Evolutionary conservation across 805 yeast genomes (phyloP).

Genomic region (Vanderwaltozyma polyspora): DNA sequence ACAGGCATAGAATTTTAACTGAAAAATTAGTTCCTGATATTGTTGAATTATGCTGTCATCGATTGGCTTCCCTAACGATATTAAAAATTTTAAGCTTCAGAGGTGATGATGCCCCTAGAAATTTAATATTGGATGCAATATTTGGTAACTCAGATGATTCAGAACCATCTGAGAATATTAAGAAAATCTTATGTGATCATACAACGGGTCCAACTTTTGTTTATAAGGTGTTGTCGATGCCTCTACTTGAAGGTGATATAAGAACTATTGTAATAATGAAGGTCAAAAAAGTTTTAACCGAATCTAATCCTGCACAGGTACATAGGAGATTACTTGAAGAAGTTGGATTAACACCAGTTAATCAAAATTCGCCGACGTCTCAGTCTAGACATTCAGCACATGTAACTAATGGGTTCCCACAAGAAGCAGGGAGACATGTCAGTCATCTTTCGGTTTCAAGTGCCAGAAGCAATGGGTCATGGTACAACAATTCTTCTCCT

Average conservation of each 20-base stretch:
- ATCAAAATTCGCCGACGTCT: background rate
- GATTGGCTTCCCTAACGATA: conserved; percentile 73
- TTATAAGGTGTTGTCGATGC: conserved; percentile 70
- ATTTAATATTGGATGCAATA: conserved; percentile 50
- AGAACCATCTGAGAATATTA: conserved; percentile 39
- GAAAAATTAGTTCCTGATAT: conserved; percentile 52
- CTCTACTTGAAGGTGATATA: conserved; percentile 45
- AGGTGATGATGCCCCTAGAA: conserved; percentile 50
- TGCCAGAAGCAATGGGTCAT: conserved; percentile 21
- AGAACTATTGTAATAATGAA: conserved; percentile 49
- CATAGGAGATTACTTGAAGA: conserved; percentile 85
- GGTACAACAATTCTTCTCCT: conserved; percentile 14
- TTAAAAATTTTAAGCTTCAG: conserved; percentile 67
- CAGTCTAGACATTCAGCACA: conserved; percentile 1
- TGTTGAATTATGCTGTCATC: conserved; percentile 59
- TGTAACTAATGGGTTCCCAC: background rate
- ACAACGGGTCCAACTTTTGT: conserved; percentile 68
- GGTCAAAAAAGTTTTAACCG: conserved; percentile 45
- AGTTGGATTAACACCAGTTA: conserved; percentile 50
- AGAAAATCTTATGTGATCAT: conserved; percentile 52
- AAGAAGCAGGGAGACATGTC: conserved; percentile 12
- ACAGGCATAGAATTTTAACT: conserved; percentile 57
- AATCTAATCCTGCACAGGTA: conserved; percentile 52
- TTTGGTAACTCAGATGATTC: conserved; percentile 38
- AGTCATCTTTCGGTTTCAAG: conserved; percentile 25